These are phyloP conservation scores for Spencermartinsiella ligniputridi DNA, from an alignment of 1,139 yeast genomes.

Conservation along the genomic window DNA sequence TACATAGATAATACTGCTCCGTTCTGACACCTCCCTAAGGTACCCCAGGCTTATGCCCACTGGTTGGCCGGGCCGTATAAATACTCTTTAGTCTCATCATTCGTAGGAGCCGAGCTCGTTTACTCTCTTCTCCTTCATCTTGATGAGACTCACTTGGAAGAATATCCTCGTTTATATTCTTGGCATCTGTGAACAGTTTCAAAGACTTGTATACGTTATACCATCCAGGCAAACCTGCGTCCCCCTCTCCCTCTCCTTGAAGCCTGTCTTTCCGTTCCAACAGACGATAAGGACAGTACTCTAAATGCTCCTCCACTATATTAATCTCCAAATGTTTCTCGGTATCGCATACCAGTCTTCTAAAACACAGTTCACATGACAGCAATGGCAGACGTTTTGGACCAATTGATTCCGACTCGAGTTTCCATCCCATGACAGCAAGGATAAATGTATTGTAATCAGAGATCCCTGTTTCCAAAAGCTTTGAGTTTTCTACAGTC, in stretches of 20 bases:
- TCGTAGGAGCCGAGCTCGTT: neutral
- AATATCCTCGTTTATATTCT: neutral
- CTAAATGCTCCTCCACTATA: neutral
- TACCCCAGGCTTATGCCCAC: too few species aligned
- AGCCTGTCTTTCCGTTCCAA: neutral
- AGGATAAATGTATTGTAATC: neutral
- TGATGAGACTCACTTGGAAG: too few species aligned
- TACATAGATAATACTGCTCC: too few species aligned
- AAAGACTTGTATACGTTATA: neutral
- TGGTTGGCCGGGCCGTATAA: too few species aligned
- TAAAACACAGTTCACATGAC: conserved; percentile 4
- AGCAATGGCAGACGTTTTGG: neutral
- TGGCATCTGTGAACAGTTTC: neutral
- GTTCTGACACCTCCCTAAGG: too few species aligned
- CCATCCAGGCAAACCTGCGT: conserved; percentile 1
- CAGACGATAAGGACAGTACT: conserved; percentile 4
- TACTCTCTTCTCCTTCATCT: neutral
- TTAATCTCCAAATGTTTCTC: neutral
- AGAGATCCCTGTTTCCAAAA: neutral
- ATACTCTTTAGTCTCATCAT: neutral
- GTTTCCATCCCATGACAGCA: conserved; percentile 5
- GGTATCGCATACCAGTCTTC: neutral
- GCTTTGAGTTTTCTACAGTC: neutral
- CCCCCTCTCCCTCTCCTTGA: too few species aligned
- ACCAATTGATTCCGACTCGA: neutral